phyloP scores from a whole-genome alignment of 495 filamentous ascomycete species.

The Sordaria brevicollis region DNA sequence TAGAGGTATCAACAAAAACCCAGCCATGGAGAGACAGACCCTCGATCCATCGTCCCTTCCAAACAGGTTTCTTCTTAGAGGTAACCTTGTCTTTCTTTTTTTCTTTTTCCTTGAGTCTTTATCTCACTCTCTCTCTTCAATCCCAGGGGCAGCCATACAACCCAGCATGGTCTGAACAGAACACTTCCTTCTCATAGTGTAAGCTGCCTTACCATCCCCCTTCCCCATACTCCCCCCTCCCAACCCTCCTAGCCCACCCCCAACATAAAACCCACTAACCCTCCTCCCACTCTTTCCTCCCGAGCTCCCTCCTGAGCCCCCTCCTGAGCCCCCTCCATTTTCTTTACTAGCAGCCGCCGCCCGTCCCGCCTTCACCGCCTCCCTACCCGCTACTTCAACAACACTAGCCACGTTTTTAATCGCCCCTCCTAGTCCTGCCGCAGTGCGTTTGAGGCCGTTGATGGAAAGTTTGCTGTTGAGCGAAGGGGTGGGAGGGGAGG shows the following conservation, averaged over 20 bases:
- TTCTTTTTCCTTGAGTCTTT: no score
- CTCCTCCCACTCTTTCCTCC: not conserved
- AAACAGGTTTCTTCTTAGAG: no score
- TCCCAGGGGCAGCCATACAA: no score
- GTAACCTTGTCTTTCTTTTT: no score
- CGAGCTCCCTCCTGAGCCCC: not conserved
- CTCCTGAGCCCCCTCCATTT: no score
- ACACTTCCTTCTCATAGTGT: no score
- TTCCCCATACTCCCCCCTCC: no score
- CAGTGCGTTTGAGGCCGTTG: not conserved
- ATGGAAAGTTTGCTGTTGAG: not conserved
- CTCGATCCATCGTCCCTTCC: no score
- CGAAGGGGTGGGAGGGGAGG: not conserved
- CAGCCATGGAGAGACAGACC: no score
- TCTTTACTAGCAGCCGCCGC: not conserved
- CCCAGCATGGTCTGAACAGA: no score
- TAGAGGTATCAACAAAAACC: no score
- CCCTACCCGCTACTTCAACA: not conserved
- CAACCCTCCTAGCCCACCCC: not conserved
- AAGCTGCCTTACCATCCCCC: not conserved
- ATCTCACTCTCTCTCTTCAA: no score
- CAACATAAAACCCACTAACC: not conserved
- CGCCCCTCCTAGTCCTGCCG: not conserved
- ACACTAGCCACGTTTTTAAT: not conserved
- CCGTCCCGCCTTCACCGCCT: not conserved